Conservation (phyloP, 2,329 filamentous ascomycete species). For the Talaromyces rugulosus region DNA sequence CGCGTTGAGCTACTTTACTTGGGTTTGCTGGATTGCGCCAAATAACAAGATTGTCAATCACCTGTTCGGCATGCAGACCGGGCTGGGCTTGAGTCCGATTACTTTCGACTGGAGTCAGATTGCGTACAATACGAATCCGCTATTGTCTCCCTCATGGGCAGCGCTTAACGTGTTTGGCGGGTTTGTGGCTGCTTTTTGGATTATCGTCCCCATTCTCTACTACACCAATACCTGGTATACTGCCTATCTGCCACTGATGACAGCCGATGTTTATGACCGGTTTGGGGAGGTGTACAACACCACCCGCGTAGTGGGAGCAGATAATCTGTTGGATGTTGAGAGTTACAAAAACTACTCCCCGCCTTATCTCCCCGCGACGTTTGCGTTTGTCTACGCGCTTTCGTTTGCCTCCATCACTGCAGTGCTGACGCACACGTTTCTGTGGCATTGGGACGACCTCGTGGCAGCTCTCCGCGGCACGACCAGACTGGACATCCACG, state of each 20-base stretch:
- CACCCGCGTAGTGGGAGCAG: conserved; percentile 49
- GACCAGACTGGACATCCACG: conserved; percentile 41
- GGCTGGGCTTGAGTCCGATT: conserved; percentile 25
- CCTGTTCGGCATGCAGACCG: conserved; percentile 38
- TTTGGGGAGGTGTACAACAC: conserved; percentile 57
- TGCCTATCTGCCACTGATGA: conserved; percentile 57
- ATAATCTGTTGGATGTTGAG: conserved; percentile 54
- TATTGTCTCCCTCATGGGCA: conserved; percentile 28
- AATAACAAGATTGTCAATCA: conserved; percentile 46
- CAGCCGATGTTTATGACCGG: conserved; percentile 57
- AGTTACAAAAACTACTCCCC: conserved; percentile 62
- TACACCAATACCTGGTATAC: conserved; percentile 50
- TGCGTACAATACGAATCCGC: conserved; percentile 30
- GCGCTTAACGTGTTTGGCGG: conserved; percentile 29
- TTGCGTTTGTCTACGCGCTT: conserved; percentile 50
- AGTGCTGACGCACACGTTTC: conserved; percentile 29
- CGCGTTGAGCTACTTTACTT: conserved; percentile 46
- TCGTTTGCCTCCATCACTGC: conserved; percentile 61
- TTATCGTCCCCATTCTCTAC: conserved; percentile 30
- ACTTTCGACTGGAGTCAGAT: conserved; percentile 33
- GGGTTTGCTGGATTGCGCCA: conserved; percentile 48
- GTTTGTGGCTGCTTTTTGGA: conserved; percentile 23
- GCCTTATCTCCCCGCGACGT: conserved; percentile 58
- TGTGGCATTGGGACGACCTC: conserved; percentile 29
- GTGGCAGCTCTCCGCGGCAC: conserved; percentile 23